Evolutionary conservation across 768 basidiomycete species (phyloP).

Genomic region (Russula vinacea): DNA sequence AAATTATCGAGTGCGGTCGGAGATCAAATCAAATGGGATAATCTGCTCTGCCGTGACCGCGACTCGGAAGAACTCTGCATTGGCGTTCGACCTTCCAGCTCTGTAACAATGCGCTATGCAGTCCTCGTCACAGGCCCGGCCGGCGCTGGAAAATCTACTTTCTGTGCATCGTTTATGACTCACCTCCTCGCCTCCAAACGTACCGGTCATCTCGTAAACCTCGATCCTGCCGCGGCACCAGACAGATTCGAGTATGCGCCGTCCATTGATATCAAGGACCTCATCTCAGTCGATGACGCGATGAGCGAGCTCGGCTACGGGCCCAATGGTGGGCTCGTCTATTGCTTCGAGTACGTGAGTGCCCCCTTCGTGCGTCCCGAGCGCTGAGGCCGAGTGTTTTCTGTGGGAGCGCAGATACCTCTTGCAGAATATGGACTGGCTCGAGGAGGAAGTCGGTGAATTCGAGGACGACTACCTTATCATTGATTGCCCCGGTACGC

Average conservation of each 20-base stretch:
- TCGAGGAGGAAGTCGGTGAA: conserved; percentile 91
- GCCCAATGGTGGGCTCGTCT: conserved; percentile 94
- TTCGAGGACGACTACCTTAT: conserved; percentile 96
- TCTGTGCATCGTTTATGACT: conserved; percentile 82
- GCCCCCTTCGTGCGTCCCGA: conserved; percentile 25
- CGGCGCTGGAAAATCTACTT: conserved; percentile 96
- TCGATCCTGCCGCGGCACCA: conserved; percentile 89
- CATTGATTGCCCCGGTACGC: conserved; percentile 83
- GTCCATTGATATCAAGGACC: conserved; percentile 87
- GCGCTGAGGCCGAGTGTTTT: conserved; percentile 8
- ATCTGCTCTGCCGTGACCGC: conserved; percentile 4
- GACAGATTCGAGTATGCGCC: conserved; percentile 91
- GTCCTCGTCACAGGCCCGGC: conserved; percentile 93
- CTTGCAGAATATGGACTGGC: conserved; percentile 96
- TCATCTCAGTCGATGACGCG: conserved; percentile 90
- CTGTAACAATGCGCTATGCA: conserved; percentile 71
- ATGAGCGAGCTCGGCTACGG: conserved; percentile 95
- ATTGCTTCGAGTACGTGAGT: conserved; percentile 98
- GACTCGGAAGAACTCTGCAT: background rate
- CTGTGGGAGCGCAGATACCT: conserved; percentile 64
- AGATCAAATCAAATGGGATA: conserved; percentile 17
- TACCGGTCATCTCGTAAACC: conserved; percentile 89
- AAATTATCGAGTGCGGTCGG: background rate
- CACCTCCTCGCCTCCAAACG: conserved; percentile 82
- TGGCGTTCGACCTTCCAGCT: background rate